Evolutionary conservation across 2,329 filamentous ascomycete genomes (phyloP).

Genomic region (Rhynchosporium secalis): DNA sequence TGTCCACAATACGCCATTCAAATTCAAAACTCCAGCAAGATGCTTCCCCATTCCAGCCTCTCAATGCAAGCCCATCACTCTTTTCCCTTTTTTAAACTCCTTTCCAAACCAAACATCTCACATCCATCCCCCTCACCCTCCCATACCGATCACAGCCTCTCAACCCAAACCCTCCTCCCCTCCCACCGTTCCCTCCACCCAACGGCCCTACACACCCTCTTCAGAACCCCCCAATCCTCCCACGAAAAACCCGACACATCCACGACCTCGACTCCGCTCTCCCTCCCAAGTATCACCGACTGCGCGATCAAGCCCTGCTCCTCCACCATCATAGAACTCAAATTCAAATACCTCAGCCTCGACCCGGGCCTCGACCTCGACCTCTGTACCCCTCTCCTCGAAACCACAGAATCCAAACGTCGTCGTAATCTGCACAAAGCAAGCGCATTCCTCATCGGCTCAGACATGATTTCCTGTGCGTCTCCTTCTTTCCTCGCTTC

Average conservation of each 20-base stretch:
- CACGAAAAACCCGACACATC: constrained; percentile 14
- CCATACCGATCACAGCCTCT: constrained; percentile 7
- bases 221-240: constrained; percentile 8
- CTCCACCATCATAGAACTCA: constrained; percentile 19
- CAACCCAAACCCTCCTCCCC: constrained; percentile 17
- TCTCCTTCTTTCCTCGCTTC: not conserved
- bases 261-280: constrained; percentile 24
- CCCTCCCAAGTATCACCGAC: constrained; percentile 23
- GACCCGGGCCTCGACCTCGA: not conserved
- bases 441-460: constrained; percentile 26
- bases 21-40: not conserved
- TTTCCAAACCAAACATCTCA: too few species aligned
- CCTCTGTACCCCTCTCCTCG: not conserved
- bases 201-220: constrained; percentile 1
- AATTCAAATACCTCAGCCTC: constrained; percentile 20
- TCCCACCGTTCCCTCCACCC: constrained; percentile 21
- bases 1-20: too few species aligned
- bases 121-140: too few species aligned
- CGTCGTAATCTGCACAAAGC: constrained; percentile 27
- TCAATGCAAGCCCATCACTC: too few species aligned
- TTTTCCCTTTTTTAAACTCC: too few species aligned
- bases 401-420: constrained; percentile 16
- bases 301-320: constrained; percentile 25
- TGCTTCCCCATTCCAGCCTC: too few species aligned
- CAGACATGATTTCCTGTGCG: constrained; percentile 17